Conservation (phyloP, 2,329 filamentous ascomycete genomes). For the Fusarium tupiense region DNA sequence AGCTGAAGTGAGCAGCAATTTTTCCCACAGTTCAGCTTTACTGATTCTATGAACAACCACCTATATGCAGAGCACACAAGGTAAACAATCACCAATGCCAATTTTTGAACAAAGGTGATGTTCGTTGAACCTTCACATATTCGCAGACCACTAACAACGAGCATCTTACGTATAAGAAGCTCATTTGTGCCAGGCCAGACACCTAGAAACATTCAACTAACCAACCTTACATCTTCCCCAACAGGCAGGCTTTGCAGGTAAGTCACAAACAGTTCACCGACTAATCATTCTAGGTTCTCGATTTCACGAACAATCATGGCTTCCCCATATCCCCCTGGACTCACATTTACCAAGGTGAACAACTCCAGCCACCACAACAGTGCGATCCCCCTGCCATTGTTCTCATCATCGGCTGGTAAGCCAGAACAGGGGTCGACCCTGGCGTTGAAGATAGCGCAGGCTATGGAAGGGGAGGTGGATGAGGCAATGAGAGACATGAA, state of each 20-base stretch:
- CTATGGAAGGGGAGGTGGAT: conserved; percentile 12
- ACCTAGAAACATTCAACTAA: neutral
- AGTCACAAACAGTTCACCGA: neutral
- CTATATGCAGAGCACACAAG: neutral
- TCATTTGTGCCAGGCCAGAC: neutral
- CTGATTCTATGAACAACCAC: neutral
- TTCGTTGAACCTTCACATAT: neutral
- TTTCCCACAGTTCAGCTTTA: neutral
- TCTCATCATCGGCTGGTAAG: neutral
- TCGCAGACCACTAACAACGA: neutral
- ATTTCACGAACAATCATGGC: conserved; percentile 6
- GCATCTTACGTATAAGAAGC: conserved; percentile 1
- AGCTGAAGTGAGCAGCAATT: neutral
- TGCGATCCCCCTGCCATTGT: neutral
- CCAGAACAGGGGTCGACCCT: neutral
- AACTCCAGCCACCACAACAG: neutral
- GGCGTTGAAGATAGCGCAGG: neutral
- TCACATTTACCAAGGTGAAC: neutral
- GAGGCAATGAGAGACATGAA: conserved; percentile 2
- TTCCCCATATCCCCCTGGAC: neutral
- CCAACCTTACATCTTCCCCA: neutral
- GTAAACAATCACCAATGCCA: neutral
- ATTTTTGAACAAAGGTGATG: neutral
- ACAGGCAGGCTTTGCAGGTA: conserved; percentile 5
- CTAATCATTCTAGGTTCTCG: neutral